Percentiles rank a stretch among this genome's conserved stretches.
phyloP scores from a whole-genome alignment of 306 rosid genomes.

The Psophocarpus tetragonolobus region DNA sequence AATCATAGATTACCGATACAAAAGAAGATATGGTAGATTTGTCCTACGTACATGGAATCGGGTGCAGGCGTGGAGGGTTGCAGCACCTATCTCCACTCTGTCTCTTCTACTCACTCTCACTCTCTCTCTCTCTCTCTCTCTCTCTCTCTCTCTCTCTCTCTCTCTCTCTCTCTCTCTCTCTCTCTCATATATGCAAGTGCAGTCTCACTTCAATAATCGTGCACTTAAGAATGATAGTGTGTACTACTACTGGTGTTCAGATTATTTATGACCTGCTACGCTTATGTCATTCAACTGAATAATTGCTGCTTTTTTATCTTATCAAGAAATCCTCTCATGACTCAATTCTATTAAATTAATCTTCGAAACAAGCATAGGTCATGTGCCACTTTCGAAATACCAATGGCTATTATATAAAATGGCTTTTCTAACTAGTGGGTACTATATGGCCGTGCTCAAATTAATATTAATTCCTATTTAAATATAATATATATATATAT shows the following conservation, averaged over 20 bases:
- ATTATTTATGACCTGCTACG: neutral
- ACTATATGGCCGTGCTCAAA: no score
- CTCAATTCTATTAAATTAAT: neutral
- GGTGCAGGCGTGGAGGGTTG: conserved; percentile 37
- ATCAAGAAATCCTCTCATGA: conserved; percentile 20
- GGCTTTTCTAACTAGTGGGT: no score
- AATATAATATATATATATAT: no score
- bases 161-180: neutral
- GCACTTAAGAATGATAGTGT: neutral
- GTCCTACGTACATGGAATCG: conserved; percentile 43
- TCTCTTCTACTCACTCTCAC: neutral
- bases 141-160: neutral
- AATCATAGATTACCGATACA: conserved; percentile 15
- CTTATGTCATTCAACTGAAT: neutral
- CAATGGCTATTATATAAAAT: no score
- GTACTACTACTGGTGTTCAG: neutral
- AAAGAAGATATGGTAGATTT: conserved; percentile 50
- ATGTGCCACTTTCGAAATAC: no score
- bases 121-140: neutral
- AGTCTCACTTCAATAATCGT: conserved; percentile 5
- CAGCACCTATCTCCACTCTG: conserved; percentile 13
- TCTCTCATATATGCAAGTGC: neutral
- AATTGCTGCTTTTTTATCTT: neutral
- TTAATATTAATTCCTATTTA: no score
- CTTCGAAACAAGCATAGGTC: no score